Evolutionary conservation across 805 yeast genomes (phyloP).

Genomic region (Diddensiella caesifluorescens): DNA sequence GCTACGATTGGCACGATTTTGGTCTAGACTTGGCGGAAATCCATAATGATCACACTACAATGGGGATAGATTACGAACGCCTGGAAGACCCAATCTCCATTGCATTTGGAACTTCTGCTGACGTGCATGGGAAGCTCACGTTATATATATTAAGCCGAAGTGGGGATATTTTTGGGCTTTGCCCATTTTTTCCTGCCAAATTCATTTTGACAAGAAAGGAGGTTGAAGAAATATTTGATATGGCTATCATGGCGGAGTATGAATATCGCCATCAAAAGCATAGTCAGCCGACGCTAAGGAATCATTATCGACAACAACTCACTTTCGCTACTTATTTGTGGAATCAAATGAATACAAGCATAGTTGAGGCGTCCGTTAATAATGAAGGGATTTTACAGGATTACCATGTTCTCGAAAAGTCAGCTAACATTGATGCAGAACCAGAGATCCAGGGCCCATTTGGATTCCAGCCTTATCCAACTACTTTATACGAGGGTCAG

Average conservation of each 20-base stretch:
- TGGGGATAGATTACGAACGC: background rate
- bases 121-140: slow-evolving; percentile 42
- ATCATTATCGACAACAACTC: slow-evolving; percentile 12
- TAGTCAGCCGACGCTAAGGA: background rate
- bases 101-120: slow-evolving; percentile 40
- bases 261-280: slow-evolving; percentile 7
- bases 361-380: slow-evolving; percentile 24
- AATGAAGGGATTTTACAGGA: slow-evolving; percentile 24
- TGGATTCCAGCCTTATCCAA: slow-evolving; percentile 50
- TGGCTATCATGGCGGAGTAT: slow-evolving; percentile 29
- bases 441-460: slow-evolving; percentile 48
- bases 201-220: slow-evolving; percentile 36
- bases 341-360: slow-evolving; percentile 19
- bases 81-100: slow-evolving; percentile 35
- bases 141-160: slow-evolving; percentile 49
- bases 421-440: slow-evolving; percentile 4
- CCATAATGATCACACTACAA: slow-evolving; percentile 11
- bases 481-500: slow-evolving; percentile 42
- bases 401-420: slow-evolving; percentile 24
- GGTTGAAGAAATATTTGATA: slow-evolving; percentile 33
- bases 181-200: slow-evolving; percentile 57
- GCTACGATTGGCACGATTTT: slow-evolving; percentile 27
- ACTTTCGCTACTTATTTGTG: slow-evolving; percentile 21
- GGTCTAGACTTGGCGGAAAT: slow-evolving; percentile 2
- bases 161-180: slow-evolving; percentile 54